phyloP scores from a whole-genome alignment of 306 rosid species.

The Castanea sativa region DNA sequence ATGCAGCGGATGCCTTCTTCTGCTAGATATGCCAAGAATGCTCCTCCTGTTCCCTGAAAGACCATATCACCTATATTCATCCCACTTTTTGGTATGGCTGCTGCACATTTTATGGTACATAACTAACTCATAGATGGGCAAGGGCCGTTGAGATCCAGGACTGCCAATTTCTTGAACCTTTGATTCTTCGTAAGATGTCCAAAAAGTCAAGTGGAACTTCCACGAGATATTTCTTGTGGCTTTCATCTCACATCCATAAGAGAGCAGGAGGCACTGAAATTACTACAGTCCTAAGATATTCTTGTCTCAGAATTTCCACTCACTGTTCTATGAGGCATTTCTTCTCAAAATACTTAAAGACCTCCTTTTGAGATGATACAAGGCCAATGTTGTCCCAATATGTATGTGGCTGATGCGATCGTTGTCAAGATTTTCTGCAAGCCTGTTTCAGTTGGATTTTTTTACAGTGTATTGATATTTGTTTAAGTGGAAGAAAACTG shows the following conservation, averaged over 20 bases:
- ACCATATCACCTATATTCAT: constrained; percentile 19
- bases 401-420: constrained; percentile 14
- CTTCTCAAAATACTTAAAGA: constrained; percentile 30
- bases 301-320: constrained; percentile 31
- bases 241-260: constrained; percentile 27
- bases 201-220: constrained; percentile 32
- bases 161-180: constrained; percentile 27
- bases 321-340: constrained; percentile 5
- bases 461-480: constrained; percentile 20
- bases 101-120: constrained; percentile 41
- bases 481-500: constrained; percentile 21
- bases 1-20: constrained; percentile 72
- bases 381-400: constrained; percentile 19
- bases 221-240: constrained; percentile 12
- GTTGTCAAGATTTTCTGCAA: constrained; percentile 28
- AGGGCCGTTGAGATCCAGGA: constrained; percentile 30
- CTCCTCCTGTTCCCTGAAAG: constrained; percentile 82
- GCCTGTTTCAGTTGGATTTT: constrained; percentile 33
- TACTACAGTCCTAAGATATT: constrained; percentile 17
- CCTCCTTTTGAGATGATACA: constrained; percentile 23
- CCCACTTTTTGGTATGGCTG: constrained; percentile 36
- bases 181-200: constrained; percentile 15
- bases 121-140: constrained; percentile 22
- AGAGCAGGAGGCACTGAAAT: constrained; percentile 27
- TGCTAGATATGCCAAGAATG: constrained; percentile 76